phyloP scores from a whole-genome alignment of 2,329 filamentous ascomycete genomes.

The Hortaea werneckii region DNA sequence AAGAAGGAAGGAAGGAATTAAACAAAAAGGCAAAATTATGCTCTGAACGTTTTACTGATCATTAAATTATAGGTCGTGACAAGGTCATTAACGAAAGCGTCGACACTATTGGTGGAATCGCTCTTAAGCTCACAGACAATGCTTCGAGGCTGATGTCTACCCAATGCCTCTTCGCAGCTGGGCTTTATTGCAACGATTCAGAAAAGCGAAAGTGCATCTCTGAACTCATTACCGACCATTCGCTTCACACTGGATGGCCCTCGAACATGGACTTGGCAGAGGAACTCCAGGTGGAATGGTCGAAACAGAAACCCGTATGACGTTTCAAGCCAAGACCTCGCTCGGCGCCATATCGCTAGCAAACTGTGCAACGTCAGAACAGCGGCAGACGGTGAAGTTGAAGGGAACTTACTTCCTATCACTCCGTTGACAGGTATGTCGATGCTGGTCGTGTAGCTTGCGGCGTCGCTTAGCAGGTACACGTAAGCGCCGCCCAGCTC shows the following conservation, averaged over 20 bases:
- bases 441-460: conserved; percentile 42
- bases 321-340: not conserved
- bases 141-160: conserved; percentile 35
- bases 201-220: conserved; percentile 29
- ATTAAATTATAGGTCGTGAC: conserved; percentile 23
- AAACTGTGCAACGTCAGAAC: not conserved
- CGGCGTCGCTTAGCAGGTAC: conserved; percentile 44
- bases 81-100: conserved; percentile 38
- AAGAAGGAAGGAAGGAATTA: no score
- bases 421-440: conserved; percentile 36
- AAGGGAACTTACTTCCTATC: conserved; percentile 14
- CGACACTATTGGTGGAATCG: conserved; percentile 41
- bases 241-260: conserved; percentile 33
- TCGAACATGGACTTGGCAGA: conserved; percentile 20
- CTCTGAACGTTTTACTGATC: not conserved
- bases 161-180: conserved; percentile 35
- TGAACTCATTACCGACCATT: conserved; percentile 29
- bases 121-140: conserved; percentile 33
- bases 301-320: conserved; percentile 1
- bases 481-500: conserved; percentile 49
- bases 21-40: no score
- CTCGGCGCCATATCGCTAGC: conserved; percentile 8
- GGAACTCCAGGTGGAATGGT: conserved; percentile 13
- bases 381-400: not conserved
- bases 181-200: conserved; percentile 32